A percentile compares a stretch with the other conserved stretches of the same genome.
Evolutionary conservation across 2,329 filamentous ascomycete species (phyloP).

Genomic region (Cephalotrichum gorgonifer): DNA sequence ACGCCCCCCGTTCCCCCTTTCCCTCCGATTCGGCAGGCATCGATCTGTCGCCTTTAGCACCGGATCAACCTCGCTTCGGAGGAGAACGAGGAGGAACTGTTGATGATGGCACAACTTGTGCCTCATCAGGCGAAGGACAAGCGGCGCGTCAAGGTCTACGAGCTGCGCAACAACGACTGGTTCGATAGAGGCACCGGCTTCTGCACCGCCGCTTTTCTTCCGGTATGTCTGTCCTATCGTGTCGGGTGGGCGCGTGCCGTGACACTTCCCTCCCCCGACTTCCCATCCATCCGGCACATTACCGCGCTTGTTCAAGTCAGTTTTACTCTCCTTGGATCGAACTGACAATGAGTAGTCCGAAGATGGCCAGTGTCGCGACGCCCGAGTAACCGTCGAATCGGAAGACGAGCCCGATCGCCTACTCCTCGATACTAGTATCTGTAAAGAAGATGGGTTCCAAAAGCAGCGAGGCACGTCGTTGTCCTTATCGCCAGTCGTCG

Average conservation of each 20-base stretch:
- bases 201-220: slow-evolving; percentile 67
- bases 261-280: too few species aligned
- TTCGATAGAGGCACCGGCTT: slow-evolving; percentile 96
- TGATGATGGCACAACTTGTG: slow-evolving; percentile 64
- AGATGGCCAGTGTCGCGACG: slow-evolving; percentile 60
- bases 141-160: slow-evolving; percentile 94
- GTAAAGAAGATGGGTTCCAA: slow-evolving; percentile 92
- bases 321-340: neutral
- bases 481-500: neutral
- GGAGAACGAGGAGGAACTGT: slow-evolving; percentile 44
- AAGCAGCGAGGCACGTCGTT: slow-evolving; percentile 75
- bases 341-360: slow-evolving; percentile 31
- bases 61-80: slow-evolving; percentile 20
- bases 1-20: neutral
- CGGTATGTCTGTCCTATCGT: slow-evolving; percentile 44
- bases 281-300: neutral
- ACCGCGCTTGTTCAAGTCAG: neutral
- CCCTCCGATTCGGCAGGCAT: neutral
- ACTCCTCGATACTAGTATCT: slow-evolving; percentile 80
- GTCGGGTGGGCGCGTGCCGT: too few species aligned
- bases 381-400: slow-evolving; percentile 81
- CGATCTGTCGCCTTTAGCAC: neutral
- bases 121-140: slow-evolving; percentile 57
- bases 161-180: slow-evolving; percentile 98
- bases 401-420: slow-evolving; percentile 81